These are phyloP conservation scores for Neurospora terricola DNA, from an alignment of 495 filamentous ascomycete species.

Conservation along the genomic window DNA sequence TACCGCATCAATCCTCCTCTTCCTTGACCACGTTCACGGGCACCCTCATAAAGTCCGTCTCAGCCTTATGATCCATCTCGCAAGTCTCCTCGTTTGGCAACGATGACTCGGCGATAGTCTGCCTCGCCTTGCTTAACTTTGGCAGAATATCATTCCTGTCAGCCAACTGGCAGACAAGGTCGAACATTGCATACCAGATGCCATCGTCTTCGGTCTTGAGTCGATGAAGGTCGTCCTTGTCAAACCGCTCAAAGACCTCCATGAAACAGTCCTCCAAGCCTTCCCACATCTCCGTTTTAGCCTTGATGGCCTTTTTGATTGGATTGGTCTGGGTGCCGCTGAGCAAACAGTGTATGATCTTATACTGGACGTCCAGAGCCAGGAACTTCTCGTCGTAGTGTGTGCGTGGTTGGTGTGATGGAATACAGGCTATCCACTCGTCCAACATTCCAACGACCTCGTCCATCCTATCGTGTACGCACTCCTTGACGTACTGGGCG, in stretches of 20 bases:
- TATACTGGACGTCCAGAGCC: background rate
- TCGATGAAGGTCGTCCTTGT: background rate
- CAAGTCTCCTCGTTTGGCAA: background rate
- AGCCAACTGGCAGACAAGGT: background rate
- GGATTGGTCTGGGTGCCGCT: accelerated
- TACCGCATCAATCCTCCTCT: background rate
- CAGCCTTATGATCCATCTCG: background rate
- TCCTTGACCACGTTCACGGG: background rate
- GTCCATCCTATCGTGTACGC: background rate
- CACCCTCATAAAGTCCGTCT: background rate
- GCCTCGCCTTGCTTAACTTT: background rate
- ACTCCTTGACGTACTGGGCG: background rate
- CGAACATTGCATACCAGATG: background rate
- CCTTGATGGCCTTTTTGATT: background rate
- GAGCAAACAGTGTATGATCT: background rate
- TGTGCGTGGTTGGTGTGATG: background rate
- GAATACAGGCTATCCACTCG: background rate
- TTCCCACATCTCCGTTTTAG: background rate
- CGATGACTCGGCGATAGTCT: background rate
- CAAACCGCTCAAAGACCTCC: background rate
- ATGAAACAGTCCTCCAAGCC: background rate
- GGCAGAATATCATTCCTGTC: background rate
- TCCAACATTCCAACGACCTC: background rate
- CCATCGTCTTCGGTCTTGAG: background rate
- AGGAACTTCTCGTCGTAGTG: background rate